Base-by-base conservation (phyloP, 495 filamentous ascomycete genomes). In the Bacidia gigantensis region DNA sequence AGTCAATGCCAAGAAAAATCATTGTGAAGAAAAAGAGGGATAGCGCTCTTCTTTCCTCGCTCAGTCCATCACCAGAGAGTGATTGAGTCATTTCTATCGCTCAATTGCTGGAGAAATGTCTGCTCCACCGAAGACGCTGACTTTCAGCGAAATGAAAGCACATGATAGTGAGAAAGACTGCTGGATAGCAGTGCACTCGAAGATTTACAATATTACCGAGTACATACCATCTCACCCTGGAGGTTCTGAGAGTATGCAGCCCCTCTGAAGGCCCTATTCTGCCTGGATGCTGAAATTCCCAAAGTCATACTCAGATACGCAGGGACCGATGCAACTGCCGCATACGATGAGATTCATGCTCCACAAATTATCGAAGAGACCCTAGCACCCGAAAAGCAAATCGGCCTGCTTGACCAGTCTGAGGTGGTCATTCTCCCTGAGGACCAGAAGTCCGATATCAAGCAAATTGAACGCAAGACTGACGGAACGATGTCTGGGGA, bases 191-290 rank as follows among this genome's bases (percentile, higher is more conserved):
- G 80, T 95, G 57, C 88, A 95, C 69, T 80, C 83, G 54, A 86
- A 85, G 57, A 85, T 92, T 55, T 95, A 94, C 72, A 88, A 95
- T 66, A 80, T 90, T 24, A 84, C 85, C 25, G 85, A 93, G 49
- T 95, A 94, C 66, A 68, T 90, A 9, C 60, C 72, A 66, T 76
- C 83, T 57, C 85, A 89, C 58, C 88, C 88, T 2, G 88, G 88
- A 11, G 88, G 88, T 3, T 22, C 29, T 49, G 51, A 29, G 12
- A 60, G 56, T 54, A 29, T 22, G 56, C 41, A 49, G 20, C 49
- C 46, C 11, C 46, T 21, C 35, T 25, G 17, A n/a, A 10, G 10
- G 32, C 32, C 10, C 10, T 39, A 10, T 39, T 39, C 10, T 10
- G n/a, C 32, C n/a, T 39, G n/a, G 32, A 39, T 39, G n/a, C n/a